Conservation (phyloP, 2,329 filamentous ascomycete genomes). For the Mycocentrospora acerina region DNA sequence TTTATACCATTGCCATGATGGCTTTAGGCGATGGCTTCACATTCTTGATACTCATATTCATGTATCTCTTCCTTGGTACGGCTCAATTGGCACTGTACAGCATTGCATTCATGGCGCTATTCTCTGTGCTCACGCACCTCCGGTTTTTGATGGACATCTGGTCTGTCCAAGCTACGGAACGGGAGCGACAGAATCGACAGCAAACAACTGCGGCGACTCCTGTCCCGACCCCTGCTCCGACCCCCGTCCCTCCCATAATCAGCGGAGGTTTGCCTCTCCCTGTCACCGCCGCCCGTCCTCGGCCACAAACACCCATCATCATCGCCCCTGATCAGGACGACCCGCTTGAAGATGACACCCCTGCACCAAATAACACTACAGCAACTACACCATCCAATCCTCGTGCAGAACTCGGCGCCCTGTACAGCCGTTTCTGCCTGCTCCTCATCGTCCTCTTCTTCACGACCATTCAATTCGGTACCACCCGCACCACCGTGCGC, state of each 20-base stretch:
- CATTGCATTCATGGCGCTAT: slow-evolving; percentile 60
- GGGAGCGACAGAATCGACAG: slow-evolving; percentile 47
- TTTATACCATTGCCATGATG: slow-evolving; percentile 64
- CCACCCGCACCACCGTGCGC: slow-evolving; percentile 56
- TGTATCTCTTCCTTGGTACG: slow-evolving; percentile 53
- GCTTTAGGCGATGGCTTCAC: slow-evolving; percentile 63
- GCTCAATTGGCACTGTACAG: slow-evolving; percentile 58
- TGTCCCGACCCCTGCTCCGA: slow-evolving; percentile 19
- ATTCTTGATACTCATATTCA: slow-evolving; percentile 56
- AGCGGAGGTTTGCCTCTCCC: slow-evolving; percentile 50
- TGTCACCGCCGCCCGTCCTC: slow-evolving; percentile 45
- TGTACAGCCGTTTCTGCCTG: slow-evolving; percentile 65
- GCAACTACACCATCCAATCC: slow-evolving; percentile 28
- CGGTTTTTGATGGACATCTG: slow-evolving; percentile 69
- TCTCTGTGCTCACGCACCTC: slow-evolving; percentile 64
- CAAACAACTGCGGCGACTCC: slow-evolving; percentile 35
- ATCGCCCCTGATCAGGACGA: slow-evolving; percentile 61
- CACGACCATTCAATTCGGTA: slow-evolving; percentile 59
- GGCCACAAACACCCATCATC: slow-evolving; percentile 57
- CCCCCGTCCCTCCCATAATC: slow-evolving; percentile 25
- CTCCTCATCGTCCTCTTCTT: slow-evolving; percentile 60
- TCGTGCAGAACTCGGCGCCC: slow-evolving; percentile 55
- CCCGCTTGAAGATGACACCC: slow-evolving; percentile 39
- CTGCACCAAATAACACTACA: slow-evolving; percentile 31
- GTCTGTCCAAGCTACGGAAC: slow-evolving; percentile 60